These are phyloP conservation scores for Plasmodium inui DNA, from an alignment of 169 alveolate genomes.

Conservation along the genomic window DNA sequence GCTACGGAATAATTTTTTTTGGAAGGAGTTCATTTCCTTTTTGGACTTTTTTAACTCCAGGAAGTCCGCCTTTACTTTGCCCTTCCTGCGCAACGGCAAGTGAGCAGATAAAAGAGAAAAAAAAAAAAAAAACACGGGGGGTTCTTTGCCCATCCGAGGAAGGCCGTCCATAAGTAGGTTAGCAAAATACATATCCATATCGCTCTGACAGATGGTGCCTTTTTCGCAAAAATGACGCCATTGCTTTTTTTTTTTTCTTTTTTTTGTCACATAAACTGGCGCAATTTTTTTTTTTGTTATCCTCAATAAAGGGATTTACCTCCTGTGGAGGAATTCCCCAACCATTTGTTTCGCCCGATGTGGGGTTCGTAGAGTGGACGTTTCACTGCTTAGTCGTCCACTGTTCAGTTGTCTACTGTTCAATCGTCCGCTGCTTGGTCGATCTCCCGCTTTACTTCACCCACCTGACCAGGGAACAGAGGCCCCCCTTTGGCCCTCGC, in stretches of 20 bases:
- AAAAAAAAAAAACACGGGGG: not conserved
- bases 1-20: constrained; percentile 41
- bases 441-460: not conserved
- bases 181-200: not conserved
- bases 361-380: not conserved
- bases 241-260: not conserved
- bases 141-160: not conserved
- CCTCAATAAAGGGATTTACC: not conserved
- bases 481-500: not conserved
- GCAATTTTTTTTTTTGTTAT: not conserved
- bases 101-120: not conserved
- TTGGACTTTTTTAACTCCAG: constrained; percentile 65
- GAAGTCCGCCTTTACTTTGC: constrained; percentile 39
- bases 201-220: not conserved
- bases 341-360: not conserved
- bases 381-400: not conserved
- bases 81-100: not conserved
- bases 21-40: constrained; percentile 69
- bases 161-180: not conserved
- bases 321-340: not conserved
- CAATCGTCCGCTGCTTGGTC: not conserved
- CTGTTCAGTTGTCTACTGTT: not conserved
- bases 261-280: not conserved
- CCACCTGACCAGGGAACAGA: not conserved
- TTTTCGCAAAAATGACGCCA: not conserved